Percentiles rank a stretch among this genome's conserved stretches.
Evolutionary conservation across 1,139 yeast species (phyloP).

Genomic region (Candida dubliniensis): DNA sequence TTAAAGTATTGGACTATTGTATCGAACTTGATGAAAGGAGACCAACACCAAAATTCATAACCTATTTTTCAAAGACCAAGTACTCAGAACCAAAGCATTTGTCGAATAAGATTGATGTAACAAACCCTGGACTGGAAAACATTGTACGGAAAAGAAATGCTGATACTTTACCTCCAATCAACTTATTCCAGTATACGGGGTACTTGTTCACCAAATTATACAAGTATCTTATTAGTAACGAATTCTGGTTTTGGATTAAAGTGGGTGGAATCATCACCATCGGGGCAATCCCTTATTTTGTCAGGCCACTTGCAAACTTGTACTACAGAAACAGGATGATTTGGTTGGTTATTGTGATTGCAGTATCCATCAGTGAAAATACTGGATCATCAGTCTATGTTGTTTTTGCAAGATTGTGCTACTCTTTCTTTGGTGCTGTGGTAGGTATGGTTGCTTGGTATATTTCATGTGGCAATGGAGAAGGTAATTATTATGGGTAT

Average conservation of each 20-base stretch:
- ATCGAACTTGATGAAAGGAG: conserved; percentile 26
- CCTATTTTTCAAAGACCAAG: conserved; percentile 22
- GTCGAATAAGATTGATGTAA: conserved; percentile 10
- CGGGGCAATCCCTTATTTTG: conserved; percentile 31
- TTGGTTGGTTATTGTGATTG: conserved; percentile 39
- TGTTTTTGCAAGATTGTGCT: conserved; percentile 25
- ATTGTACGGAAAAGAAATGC: conserved; percentile 26
- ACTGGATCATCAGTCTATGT: conserved; percentile 36
- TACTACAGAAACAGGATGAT: conserved; percentile 28
- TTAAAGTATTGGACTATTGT: conserved; percentile 24
- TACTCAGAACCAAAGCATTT: conserved; percentile 12
- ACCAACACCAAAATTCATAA: conserved; percentile 26
- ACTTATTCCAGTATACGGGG: conserved; percentile 23
- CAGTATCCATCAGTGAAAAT: conserved; percentile 32
- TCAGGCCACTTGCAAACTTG: conserved; percentile 32
- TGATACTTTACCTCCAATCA: conserved; percentile 30
- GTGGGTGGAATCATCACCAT: conserved; percentile 25
- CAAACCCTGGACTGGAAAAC: conserved; percentile 14
- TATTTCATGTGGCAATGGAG: conserved; percentile 32
- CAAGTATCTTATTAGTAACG: conserved; percentile 19
- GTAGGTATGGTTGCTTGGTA: conserved; percentile 39
- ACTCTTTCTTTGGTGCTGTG: conserved; percentile 32
- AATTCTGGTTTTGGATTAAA: conserved; percentile 35
- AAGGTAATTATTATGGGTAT: conserved; percentile 36
- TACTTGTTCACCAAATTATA: conserved; percentile 17